phyloP scores from a whole-genome alignment of 352 stramenopile genomes.

The Pythium aristosporum region DNA sequence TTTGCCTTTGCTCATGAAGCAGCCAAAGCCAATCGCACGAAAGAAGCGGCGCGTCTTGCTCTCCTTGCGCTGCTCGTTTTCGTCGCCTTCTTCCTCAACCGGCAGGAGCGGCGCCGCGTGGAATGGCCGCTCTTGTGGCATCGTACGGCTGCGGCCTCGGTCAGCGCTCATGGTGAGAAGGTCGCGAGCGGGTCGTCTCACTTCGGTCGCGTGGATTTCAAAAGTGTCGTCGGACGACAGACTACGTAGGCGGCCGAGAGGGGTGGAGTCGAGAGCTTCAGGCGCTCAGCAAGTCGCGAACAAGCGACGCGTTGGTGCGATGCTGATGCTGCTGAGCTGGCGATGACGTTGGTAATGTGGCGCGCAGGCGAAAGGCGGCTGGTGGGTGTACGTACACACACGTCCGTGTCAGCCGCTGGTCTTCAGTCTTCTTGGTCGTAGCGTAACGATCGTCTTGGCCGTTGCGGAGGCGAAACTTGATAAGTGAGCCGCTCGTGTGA shows the following conservation, averaged over 20 bases:
- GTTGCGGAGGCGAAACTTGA: too few species aligned
- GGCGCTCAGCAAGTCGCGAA: not conserved
- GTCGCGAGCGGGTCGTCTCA: not conserved
- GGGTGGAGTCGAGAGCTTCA: too few species aligned
- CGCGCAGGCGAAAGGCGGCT: too few species aligned
- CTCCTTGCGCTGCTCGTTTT: not conserved
- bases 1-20: slow-evolving; percentile 13
- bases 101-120: slow-evolving; percentile 18
- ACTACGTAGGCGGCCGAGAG: too few species aligned
- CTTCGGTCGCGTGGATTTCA: not conserved
- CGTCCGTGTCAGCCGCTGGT: too few species aligned
- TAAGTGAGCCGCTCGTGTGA: too few species aligned
- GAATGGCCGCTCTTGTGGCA: slow-evolving; percentile 12
- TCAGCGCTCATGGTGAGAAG: not conserved
- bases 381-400: too few species aligned
- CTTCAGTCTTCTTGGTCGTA: too few species aligned
- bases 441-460: too few species aligned
- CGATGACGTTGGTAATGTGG: too few species aligned
- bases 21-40: slow-evolving; percentile 21
- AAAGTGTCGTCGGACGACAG: not conserved
- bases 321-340: not conserved
- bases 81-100: slow-evolving; percentile 14
- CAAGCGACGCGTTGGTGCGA: not conserved
- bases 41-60: slow-evolving; percentile 25
- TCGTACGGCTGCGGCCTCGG: slow-evolving; percentile 10